Conservation (phyloP, 495 filamentous ascomycete species). For the Thermothielavioides terrestris region DNA sequence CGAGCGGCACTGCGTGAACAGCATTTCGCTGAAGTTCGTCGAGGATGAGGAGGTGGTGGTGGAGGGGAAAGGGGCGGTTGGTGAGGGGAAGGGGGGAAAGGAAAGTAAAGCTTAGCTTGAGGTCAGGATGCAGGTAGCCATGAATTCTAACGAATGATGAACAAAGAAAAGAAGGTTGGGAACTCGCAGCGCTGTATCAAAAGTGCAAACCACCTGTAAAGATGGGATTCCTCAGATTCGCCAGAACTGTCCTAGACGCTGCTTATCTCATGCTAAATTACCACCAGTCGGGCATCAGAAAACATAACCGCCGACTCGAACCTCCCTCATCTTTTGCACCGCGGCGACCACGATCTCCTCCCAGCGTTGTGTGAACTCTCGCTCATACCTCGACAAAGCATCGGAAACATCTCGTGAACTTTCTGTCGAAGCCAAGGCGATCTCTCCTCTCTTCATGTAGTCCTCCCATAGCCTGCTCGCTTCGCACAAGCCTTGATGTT, state of each 20-base stretch:
- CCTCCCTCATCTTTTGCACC: conserved; percentile 10
- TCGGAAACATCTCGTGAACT: conserved; percentile 2
- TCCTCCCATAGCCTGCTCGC: conserved; percentile 22
- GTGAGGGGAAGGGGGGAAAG: conserved; percentile 20
- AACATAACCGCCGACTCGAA: neutral
- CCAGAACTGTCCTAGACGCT: neutral
- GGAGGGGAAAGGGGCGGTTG: conserved; percentile 28
- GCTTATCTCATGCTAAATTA: neutral
- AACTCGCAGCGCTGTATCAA: no score
- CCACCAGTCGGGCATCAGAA: neutral
- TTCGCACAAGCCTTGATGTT: conserved; percentile 15
- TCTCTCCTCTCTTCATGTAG: conserved; percentile 13
- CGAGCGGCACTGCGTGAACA: conserved; percentile 96
- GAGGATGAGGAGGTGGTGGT: conserved; percentile 51
- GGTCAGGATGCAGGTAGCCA: neutral
- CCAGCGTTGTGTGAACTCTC: conserved; percentile 11
- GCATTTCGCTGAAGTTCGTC: conserved; percentile 76
- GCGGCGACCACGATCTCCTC: conserved; percentile 2
- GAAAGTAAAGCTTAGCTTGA: neutral
- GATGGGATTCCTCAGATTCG: no score
- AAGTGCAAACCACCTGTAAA: no score
- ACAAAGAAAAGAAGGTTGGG: no score
- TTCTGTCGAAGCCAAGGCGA: conserved; percentile 5
- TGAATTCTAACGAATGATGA: no score
- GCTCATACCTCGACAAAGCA: conserved; percentile 8